Base-by-base conservation (phyloP, 805 yeast species). In the Ogataea paraovalis region DNA sequence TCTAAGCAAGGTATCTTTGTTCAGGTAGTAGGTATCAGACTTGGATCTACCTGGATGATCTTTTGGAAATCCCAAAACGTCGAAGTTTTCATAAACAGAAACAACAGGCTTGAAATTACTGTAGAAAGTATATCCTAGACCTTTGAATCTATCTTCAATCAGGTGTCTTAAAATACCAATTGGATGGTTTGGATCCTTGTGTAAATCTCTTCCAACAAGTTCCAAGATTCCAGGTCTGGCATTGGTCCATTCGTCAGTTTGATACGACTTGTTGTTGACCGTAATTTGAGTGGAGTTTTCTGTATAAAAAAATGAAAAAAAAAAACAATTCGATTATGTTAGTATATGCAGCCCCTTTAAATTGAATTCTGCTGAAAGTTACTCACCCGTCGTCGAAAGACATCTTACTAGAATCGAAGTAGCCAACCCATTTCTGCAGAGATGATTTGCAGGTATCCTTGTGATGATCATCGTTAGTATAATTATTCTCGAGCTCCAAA, bases 1-100 rank as follows among this genome's bases (percentile, higher is more conserved):
- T 60, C 99, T 74, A 50, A 94, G 69, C 25, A 94, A 71, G 28
- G 83, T 71, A 19, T 77, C 76, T 45, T 81, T 75, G 68, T 94
- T 91, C 45, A 94, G 63, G 60, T 94, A 94, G 66, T 94, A 94
- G 0, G 99, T 92, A 64, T 94, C 99, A 3, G 96, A 85, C 59
- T 79, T 86, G 18, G 94, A 80, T 60, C 99, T 75, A 3, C 99
- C 97, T 0, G 96, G 96, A 64, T 94, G 99, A 60, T 91, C 96
- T 32, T 65, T 59, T 1, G 97, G 96, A 65, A 94, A 92, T 0
- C 96, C 97, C 33, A 94, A 74, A 1, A 85, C 87, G 64, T 94
- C 99, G 61, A 94, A 94, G 64, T 94, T 94, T 60, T 92, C 87
- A 59, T 72, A 78, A 1, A 80, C 85, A 2, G 91, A 74, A 1